These are phyloP conservation scores for Pyrus hybrid DNA, from an alignment of 331 rosid species.

Conservation along the genomic window DNA sequence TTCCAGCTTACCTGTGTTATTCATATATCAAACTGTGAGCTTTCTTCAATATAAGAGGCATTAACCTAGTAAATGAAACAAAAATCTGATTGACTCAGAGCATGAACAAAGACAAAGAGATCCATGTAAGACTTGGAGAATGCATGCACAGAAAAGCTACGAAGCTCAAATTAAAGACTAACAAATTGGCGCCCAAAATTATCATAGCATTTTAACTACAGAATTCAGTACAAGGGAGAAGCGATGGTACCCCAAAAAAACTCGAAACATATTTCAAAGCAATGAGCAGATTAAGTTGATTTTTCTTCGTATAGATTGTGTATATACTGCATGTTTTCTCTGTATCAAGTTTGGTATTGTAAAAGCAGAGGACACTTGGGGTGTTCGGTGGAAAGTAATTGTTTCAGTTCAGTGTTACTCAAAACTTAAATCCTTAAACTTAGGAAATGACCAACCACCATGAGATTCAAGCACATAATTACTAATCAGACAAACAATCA, in stretches of 20 bases:
- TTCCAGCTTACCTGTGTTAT: slow-evolving; percentile 76
- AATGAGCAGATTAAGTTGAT: neutral
- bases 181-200: neutral
- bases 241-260: neutral
- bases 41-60: neutral
- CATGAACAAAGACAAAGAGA: neutral
- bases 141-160: neutral
- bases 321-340: neutral
- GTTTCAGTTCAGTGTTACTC: neutral
- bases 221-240: neutral
- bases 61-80: neutral
- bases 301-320: too few relatives aligned
- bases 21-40: slow-evolving; percentile 20
- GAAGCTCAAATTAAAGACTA: neutral
- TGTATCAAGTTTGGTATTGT: neutral
- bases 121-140: neutral
- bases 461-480: neutral
- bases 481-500: neutral
- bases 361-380: neutral
- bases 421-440: neutral
- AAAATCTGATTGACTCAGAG: neutral
- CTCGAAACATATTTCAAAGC: neutral
- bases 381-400: neutral
- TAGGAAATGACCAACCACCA: neutral
- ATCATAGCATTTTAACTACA: neutral